phyloP scores from a whole-genome alignment of 2,329 filamentous ascomycete genomes.

The Talaromyces sp. region DNA sequence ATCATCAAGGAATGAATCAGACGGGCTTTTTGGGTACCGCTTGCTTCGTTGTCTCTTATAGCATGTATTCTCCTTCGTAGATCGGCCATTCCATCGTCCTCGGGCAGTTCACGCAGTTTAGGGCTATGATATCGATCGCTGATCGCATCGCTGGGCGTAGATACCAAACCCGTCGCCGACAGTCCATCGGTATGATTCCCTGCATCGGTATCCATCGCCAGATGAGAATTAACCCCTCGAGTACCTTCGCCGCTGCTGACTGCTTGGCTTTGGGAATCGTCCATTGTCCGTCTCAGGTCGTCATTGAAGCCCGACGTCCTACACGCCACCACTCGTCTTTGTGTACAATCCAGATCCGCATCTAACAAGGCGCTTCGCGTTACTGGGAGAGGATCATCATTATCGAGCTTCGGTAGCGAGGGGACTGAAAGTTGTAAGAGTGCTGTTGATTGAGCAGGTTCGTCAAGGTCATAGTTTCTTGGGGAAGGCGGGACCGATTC shows the following conservation, averaged over 20 bases:
- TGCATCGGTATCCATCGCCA: background rate
- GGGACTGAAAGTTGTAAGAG: conserved; percentile 22
- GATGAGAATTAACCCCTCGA: background rate
- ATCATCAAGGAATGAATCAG: conserved; percentile 70
- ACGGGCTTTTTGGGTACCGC: conserved; percentile 65
- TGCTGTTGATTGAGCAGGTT: conserved; percentile 17
- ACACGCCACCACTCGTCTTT: conserved; percentile 11
- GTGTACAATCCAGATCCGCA: conserved; percentile 4
- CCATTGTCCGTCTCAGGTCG: conserved; percentile 10
- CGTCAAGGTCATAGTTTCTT: conserved; percentile 23
- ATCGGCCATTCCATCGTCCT: conserved; percentile 73
- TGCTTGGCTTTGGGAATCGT: conserved; percentile 9
- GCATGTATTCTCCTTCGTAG: conserved; percentile 66
- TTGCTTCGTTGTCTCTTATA: conserved; percentile 63
- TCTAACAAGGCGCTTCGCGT: background rate
- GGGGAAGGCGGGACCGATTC: conserved; percentile 24
- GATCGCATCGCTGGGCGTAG: background rate
- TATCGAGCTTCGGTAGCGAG: conserved; percentile 20
- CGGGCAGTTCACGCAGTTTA: conserved; percentile 53
- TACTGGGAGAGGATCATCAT: background rate
- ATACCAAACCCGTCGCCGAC: background rate
- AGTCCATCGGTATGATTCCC: background rate
- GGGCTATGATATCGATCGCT: conserved; percentile 5
- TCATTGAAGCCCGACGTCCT: conserved; percentile 11
- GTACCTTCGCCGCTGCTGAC: background rate